phyloP scores from a whole-genome alignment of 352 stramenopile species.

The Globisporangium uncinulatum region DNA sequence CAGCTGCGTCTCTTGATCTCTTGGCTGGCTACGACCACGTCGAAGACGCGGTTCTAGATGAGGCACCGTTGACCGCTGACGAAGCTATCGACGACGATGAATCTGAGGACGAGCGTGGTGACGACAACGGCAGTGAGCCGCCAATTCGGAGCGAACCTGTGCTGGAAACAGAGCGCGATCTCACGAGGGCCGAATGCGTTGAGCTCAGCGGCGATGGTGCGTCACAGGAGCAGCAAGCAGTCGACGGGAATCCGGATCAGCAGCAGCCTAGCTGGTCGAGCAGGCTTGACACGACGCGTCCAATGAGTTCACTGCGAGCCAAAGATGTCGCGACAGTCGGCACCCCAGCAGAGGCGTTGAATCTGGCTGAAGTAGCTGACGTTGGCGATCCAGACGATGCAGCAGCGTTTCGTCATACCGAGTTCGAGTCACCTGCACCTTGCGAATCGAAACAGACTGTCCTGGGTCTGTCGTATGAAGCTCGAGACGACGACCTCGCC shows the following conservation, averaged over 20 bases:
- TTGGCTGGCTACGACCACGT: slow-evolving; percentile 31
- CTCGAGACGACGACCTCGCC: background rate
- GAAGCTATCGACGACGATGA: too few relatives aligned
- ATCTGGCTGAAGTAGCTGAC: background rate
- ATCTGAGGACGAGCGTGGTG: background rate
- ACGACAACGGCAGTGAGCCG: background rate
- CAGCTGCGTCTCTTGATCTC: slow-evolving; percentile 13
- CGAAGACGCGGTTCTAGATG: slow-evolving; percentile 20
- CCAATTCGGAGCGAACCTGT: background rate
- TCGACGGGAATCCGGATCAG: background rate
- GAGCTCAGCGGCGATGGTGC: background rate
- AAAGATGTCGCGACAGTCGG: background rate
- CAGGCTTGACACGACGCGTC: too few relatives aligned
- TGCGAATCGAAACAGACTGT: background rate
- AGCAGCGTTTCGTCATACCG: background rate
- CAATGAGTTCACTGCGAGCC: background rate
- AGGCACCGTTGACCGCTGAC: background rate
- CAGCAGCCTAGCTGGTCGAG: too few relatives aligned
- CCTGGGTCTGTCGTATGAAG: background rate
- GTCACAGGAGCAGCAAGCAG: background rate
- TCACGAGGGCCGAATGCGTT: background rate
- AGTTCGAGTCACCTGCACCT: too few relatives aligned
- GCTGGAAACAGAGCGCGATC: background rate
- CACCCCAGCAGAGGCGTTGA: too few relatives aligned
- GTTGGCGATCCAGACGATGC: background rate